Evolutionary conservation across 176 grass and related monocot species (phyloP), one percentile per base, ranked within the genome.

Genomic region (Triticum monococcum): DNA sequence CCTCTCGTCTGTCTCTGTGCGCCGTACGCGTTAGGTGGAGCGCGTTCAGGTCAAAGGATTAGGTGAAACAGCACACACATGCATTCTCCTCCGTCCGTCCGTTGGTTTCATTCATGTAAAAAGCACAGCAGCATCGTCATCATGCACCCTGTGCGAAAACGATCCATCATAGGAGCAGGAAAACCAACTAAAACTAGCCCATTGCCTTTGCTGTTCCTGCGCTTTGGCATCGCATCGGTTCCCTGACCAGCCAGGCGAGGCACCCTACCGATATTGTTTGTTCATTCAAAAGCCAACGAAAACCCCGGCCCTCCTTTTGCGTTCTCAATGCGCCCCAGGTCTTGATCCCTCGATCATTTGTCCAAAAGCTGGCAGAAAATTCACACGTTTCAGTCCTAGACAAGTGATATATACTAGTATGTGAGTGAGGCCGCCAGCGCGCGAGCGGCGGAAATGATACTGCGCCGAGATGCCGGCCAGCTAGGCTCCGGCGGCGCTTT

Each of bases 201-300:
- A 18, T 54, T 52, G 50, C 50, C 50, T 54, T 52, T n/a, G 77
- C 59, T 81, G 77, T 60, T 85, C 77, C 68, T 76, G 18, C 11
- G 16, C 68, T 75, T 89, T 89, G 45, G 87, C 45, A 85, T 89
- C 68, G 87, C 45, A 85, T 89, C 68, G 28, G 77, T 85, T 85
- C 88, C 68, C 45, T 68, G 69, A 22, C 33, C 59, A 45, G 43
- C 56, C 57, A 85, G 12, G 31, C 56, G 41, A 66, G 3, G 31
- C 26, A 32, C 12, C 16, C 3, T 52, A 74, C 45, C 16, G 1
- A 1, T 75, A 75, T 6, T 75, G 3, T 52, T 52, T 75, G 72
- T 20, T 18, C 24, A 75, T 30, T 17, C 72, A 75, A 75, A 75
- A 31, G 72, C 25, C 18, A 52, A 30, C 24, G 14, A 52, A 7